These are phyloP conservation scores for Telopea speciosissima DNA, from an alignment of 177 flowering plant genomes.

Conservation along the genomic window DNA sequence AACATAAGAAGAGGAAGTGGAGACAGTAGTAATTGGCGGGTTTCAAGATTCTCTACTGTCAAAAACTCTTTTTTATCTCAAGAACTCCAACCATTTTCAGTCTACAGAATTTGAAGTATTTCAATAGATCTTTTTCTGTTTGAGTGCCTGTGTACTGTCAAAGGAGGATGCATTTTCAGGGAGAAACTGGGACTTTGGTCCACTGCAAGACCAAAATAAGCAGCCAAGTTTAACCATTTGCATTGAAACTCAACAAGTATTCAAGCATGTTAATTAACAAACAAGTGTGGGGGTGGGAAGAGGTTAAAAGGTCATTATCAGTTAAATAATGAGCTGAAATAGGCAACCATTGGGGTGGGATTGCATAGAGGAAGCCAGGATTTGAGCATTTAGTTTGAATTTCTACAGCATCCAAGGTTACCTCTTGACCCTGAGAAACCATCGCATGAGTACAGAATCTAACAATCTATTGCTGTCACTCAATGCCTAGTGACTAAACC, in stretches of 20 bases:
- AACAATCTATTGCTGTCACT: neutral
- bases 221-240: neutral
- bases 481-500: neutral
- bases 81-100: neutral
- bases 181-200: neutral
- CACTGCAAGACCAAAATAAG: conserved; percentile 1
- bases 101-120: neutral
- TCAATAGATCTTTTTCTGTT: conserved; percentile 1
- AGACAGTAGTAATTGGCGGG: neutral
- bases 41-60: neutral
- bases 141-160: conserved; percentile 61
- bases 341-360: neutral
- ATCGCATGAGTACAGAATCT: neutral
- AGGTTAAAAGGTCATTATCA: neutral
- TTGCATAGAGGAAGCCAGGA: neutral
- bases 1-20: no score
- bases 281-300: no score
- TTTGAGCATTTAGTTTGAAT: no score
- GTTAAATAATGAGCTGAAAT: neutral
- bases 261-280: no score
- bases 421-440: neutral
- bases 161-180: conserved; percentile 57
- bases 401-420: neutral
- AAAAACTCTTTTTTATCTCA: neutral
- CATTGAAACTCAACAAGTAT: neutral